Conservation (phyloP, 2,329 filamentous ascomycete species). For the Fusarium chaquense region DNA sequence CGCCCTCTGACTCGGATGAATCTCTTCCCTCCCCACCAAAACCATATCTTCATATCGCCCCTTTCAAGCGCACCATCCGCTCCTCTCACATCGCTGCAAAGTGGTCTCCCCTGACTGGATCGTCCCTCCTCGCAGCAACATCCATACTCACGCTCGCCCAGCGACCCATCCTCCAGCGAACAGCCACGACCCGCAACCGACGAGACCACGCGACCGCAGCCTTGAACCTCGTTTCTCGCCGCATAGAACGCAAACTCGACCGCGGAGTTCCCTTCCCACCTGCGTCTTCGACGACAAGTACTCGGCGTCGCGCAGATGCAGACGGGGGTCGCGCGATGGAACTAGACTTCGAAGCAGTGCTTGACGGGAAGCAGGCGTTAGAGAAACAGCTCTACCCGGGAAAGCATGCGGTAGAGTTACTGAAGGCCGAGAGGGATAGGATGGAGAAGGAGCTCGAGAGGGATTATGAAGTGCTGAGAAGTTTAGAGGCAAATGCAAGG, state of each 20-base stretch:
- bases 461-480: conserved; percentile 65
- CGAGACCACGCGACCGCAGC: conserved; percentile 67
- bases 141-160: conserved; percentile 69
- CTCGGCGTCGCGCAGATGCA: conserved; percentile 39
- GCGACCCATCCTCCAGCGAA: conserved; percentile 70
- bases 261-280: conserved; percentile 76
- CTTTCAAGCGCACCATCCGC: conserved; percentile 67
- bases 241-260: conserved; percentile 68
- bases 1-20: conserved; percentile 36
- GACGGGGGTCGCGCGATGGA: conserved; percentile 65
- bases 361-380: conserved; percentile 68
- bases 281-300: conserved; percentile 50
- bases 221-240: conserved; percentile 66
- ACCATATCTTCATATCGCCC: conserved; percentile 64
- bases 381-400: conserved; percentile 71
- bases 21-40: conserved; percentile 49
- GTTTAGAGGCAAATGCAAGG: conserved; percentile 68
- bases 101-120: conserved; percentile 69
- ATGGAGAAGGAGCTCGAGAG: conserved; percentile 67
- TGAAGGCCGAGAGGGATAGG: conserved; percentile 68
- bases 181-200: conserved; percentile 61
- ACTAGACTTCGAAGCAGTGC: conserved; percentile 74
- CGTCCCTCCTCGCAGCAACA: conserved; percentile 67
- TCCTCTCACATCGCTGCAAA: conserved; percentile 74
- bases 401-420: conserved; percentile 71